These are phyloP conservation scores for Alternaria dauci DNA, from an alignment of 2,329 filamentous ascomycete genomes.

Conservation along the genomic window DNA sequence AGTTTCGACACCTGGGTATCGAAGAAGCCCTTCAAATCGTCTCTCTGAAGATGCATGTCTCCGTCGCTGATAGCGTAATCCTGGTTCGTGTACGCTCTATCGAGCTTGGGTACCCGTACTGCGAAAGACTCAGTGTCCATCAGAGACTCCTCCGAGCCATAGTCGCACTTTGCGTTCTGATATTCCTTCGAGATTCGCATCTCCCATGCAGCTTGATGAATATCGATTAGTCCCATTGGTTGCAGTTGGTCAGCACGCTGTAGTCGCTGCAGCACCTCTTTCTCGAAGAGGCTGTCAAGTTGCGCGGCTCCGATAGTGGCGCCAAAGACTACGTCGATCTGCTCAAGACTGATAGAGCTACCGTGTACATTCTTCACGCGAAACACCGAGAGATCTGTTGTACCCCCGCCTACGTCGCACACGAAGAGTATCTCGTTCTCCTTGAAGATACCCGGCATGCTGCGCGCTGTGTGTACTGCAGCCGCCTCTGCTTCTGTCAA, in stretches of 20 bases:
- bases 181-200: constrained; percentile 50
- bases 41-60: constrained; percentile 29
- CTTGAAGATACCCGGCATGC: constrained; percentile 37
- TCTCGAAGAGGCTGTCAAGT: constrained; percentile 47
- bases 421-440: constrained; percentile 57
- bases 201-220: constrained; percentile 46
- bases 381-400: constrained; percentile 47
- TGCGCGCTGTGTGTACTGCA: constrained; percentile 57
- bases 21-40: constrained; percentile 31
- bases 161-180: constrained; percentile 46
- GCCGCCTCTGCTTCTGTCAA: constrained; percentile 64
- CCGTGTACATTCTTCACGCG: constrained; percentile 37
- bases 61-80: constrained; percentile 27
- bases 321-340: constrained; percentile 49
- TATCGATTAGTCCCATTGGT: constrained; percentile 32
- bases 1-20: constrained; percentile 33
- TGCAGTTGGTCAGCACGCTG: constrained; percentile 25
- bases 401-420: constrained; percentile 62
- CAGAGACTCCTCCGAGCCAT: constrained; percentile 40
- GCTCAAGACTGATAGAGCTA: constrained; percentile 36
- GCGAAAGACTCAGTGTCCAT: constrained; percentile 40
- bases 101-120: constrained; percentile 42
- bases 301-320: constrained; percentile 49
- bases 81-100: constrained; percentile 24
- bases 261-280: constrained; percentile 31